phyloP scores from a whole-genome alignment of 108 stramenopile species.

The Parmales sp. region DNA sequence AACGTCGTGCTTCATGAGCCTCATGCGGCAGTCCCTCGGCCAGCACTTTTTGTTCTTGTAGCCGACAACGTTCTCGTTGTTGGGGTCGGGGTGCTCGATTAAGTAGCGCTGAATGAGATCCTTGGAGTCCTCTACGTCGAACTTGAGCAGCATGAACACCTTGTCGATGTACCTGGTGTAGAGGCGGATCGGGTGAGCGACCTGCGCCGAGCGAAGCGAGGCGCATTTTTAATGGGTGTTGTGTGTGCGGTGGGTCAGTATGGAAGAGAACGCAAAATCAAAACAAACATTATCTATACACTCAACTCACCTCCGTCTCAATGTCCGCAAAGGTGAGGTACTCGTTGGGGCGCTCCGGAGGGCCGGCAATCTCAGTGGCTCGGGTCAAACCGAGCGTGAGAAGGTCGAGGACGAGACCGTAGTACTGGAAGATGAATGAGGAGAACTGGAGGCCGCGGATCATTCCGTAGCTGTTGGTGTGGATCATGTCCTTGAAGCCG shows the following conservation, averaged over 20 bases:
- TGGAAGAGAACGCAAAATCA: too few species aligned
- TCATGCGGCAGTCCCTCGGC: slow-evolving; percentile 97
- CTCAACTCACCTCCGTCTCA: slow-evolving; percentile 82
- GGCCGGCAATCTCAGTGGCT: slow-evolving; percentile 94
- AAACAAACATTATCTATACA: too few species aligned
- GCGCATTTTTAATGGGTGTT: too few species aligned
- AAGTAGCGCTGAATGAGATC: slow-evolving; percentile 96
- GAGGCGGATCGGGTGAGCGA: slow-evolving; percentile 89
- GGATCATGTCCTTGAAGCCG: slow-evolving; percentile 97
- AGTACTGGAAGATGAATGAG: slow-evolving; percentile 95
- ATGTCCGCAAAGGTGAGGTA: slow-evolving; percentile 89
- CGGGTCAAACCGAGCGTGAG: slow-evolving; percentile 88
- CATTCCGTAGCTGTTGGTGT: slow-evolving; percentile 95
- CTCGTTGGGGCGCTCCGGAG: slow-evolving; percentile 91
- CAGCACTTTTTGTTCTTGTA: slow-evolving; percentile 99
- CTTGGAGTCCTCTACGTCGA: slow-evolving; percentile 84
- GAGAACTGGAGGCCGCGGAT: slow-evolving; percentile 93
- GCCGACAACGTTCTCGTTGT: slow-evolving; percentile 98
- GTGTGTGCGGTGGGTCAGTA: too few species aligned
- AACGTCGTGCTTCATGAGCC: slow-evolving; percentile 95
- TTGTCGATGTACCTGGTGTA: slow-evolving; percentile 98
- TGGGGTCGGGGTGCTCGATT: slow-evolving; percentile 98
- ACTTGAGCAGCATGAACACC: slow-evolving; percentile 89
- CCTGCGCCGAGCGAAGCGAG: background rate
- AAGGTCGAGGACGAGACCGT: slow-evolving; percentile 91